Percentiles rank a stretch among this genome's conserved stretches.
Evolutionary conservation across 148 eudicot genomes (phyloP).

Genomic region (Silene conica): DNA sequence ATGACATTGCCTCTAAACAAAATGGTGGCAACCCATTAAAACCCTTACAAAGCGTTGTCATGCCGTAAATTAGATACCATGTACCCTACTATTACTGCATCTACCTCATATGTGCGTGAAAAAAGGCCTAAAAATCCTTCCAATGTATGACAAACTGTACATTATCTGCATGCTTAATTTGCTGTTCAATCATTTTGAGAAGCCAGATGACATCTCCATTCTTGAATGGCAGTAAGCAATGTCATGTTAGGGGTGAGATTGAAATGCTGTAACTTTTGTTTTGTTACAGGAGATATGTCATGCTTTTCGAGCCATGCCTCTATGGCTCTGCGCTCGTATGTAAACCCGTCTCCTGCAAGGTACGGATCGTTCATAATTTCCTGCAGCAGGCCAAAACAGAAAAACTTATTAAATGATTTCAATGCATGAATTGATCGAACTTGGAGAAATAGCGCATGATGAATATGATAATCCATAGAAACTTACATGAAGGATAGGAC

Average conservation of each 20-base stretch:
- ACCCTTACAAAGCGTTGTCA: too few species aligned
- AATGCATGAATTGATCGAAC: too few species aligned
- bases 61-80: background rate
- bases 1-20: too few species aligned
- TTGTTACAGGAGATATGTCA: conserved; percentile 65
- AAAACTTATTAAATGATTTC: too few species aligned
- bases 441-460: too few species aligned
- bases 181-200: conserved; percentile 20
- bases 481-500: conserved; percentile 59
- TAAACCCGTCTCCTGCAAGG: conserved; percentile 83
- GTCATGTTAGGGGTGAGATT: conserved; percentile 61
- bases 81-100: background rate
- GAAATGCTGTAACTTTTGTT: conserved; percentile 49
- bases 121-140: background rate
- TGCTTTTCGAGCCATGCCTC: conserved; percentile 66
- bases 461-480: background rate
- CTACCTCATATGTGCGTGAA: background rate
- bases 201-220: conserved; percentile 54
- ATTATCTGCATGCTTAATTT: background rate
- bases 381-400: conserved; percentile 30
- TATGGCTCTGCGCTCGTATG: conserved; percentile 86
- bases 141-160: conserved; percentile 17
- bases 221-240: conserved; percentile 68
- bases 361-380: conserved; percentile 84
- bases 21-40: too few species aligned